These are phyloP conservation scores for Penicillium aurantiogriseum DNA, from an alignment of 2,329 filamentous ascomycete genomes.

Conservation along the genomic window DNA sequence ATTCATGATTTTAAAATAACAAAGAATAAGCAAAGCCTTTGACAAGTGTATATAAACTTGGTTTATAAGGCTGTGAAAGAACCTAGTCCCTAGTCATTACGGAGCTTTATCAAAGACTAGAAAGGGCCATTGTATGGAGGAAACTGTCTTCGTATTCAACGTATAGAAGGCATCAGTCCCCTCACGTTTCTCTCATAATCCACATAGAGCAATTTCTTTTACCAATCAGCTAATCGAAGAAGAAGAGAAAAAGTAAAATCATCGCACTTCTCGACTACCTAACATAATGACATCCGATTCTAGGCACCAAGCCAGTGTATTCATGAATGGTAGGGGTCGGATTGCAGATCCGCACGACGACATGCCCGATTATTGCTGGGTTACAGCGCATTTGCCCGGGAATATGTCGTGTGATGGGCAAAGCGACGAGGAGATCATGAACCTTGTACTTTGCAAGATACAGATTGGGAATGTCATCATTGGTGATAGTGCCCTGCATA, in stretches of 20 bases:
- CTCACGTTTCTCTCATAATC: background rate
- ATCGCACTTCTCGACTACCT: background rate
- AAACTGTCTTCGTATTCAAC: background rate
- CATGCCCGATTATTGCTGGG: background rate
- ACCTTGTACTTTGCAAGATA: background rate
- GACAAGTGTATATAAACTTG: background rate
- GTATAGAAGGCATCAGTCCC: background rate
- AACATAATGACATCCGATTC: background rate
- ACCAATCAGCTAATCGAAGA: background rate
- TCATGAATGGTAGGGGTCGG: background rate
- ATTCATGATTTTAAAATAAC: background rate
- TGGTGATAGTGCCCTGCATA: background rate
- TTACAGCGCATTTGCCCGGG: conserved; percentile 1
- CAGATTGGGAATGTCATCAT: background rate
- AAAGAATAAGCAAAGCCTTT: background rate
- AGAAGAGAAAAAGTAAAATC: background rate
- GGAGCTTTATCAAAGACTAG: background rate
- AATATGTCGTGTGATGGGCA: background rate
- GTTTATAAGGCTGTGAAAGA: background rate
- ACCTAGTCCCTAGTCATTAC: background rate
- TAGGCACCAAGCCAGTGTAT: background rate
- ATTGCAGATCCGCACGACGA: background rate
- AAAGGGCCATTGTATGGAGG: background rate
- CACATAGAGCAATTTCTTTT: background rate
- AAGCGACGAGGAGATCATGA: conserved; percentile 1